phyloP scores from a whole-genome alignment of 805 yeast species.

The Candida dendrica region DNA sequence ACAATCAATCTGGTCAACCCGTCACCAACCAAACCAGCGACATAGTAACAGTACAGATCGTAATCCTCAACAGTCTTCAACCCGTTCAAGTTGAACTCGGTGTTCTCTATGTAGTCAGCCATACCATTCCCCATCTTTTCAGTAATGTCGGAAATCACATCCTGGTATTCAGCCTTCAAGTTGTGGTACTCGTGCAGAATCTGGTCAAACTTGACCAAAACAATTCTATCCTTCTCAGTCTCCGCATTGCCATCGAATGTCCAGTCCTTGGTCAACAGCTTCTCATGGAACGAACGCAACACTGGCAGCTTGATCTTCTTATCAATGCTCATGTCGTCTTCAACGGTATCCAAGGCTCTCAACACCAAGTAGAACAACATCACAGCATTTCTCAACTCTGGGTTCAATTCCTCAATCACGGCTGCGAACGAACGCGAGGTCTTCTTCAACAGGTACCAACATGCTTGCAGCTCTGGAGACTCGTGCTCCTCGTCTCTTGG shows the following conservation, averaged over 20 bases:
- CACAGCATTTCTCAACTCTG: constrained; percentile 75
- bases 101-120: constrained; percentile 86
- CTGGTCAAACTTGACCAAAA: constrained; percentile 69
- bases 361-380: constrained; percentile 80
- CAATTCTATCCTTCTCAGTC: constrained; percentile 74
- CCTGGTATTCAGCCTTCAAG: constrained; percentile 70
- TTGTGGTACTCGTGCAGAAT: constrained; percentile 66
- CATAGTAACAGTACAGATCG: constrained; percentile 90
- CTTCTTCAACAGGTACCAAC: constrained; percentile 56
- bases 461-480: constrained; percentile 42
- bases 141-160: constrained; percentile 70
- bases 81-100: constrained; percentile 72
- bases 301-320: constrained; percentile 67
- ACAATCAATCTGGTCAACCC: constrained; percentile 83
- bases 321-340: constrained; percentile 88
- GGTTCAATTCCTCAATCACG: constrained; percentile 85
- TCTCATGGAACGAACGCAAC: constrained; percentile 58
- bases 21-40: constrained; percentile 96
- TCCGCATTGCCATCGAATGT: constrained; percentile 69
- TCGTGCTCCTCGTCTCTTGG: constrained; percentile 36
- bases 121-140: constrained; percentile 92
- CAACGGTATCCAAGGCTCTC: constrained; percentile 91
- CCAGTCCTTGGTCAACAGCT: constrained; percentile 66
- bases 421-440: constrained; percentile 94
- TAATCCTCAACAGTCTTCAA: constrained; percentile 73